Conservation (phyloP, 805 yeast genomes). For the Yarrowia sp. region DNA sequence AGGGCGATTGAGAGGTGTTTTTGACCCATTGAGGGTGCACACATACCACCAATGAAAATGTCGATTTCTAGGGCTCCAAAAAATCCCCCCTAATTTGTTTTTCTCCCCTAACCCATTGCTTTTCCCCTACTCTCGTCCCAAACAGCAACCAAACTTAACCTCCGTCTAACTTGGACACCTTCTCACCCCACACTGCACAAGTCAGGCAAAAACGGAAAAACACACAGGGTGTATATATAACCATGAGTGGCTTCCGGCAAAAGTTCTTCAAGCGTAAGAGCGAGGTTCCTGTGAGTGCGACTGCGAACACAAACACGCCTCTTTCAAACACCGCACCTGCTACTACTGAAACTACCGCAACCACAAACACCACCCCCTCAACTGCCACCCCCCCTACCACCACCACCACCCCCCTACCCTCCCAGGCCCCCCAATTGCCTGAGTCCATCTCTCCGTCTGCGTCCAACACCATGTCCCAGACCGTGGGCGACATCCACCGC, state of each 20-base stretch:
- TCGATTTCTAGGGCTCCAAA: no score
- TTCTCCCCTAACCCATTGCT: background rate
- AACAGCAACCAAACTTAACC: constrained; percentile 20
- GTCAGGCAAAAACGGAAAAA: background rate
- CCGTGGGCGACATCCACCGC: constrained; percentile 29
- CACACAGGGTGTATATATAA: background rate
- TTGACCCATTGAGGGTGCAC: background rate
- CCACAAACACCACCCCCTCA: no score
- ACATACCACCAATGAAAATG: no score
- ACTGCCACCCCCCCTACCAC: no score
- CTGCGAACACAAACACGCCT: background rate
- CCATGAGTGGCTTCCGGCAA: constrained; percentile 35
- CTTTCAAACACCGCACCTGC: no score
- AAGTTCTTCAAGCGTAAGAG: constrained; percentile 34
- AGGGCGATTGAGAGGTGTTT: background rate
- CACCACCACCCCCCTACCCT: background rate
- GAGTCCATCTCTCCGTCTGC: background rate
- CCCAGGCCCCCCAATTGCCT: constrained; percentile 14
- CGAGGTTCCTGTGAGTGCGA: background rate
- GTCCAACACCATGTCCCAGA: constrained; percentile 26
- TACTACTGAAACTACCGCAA: no score
- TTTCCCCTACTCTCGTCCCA: background rate
- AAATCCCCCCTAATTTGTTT: no score
- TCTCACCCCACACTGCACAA: constrained; percentile 7
- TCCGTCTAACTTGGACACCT: background rate